Evolutionary conservation across 1,284 basidiomycete species (phyloP), one percentile per base, ranked within the genome.

Genomic region (Puccinia coronata): DNA sequence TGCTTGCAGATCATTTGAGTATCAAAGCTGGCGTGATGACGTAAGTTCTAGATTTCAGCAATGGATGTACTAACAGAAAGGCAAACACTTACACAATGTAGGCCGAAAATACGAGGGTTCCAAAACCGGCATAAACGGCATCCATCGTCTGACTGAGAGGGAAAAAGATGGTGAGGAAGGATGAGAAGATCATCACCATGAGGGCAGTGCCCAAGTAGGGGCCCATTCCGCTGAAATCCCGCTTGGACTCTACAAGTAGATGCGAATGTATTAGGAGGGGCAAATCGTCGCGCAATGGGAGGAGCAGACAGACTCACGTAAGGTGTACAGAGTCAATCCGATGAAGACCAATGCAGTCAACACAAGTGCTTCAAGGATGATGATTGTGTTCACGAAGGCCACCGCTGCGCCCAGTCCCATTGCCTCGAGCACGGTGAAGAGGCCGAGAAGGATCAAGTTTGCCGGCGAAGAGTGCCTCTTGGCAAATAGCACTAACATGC

Each of bases 1-100:
- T 80, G 67, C 41, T 80, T 71, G 69, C 78, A 80, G 41, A 80
- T 80, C 78, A 80, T 80, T 63, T 80, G 78, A 61, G 78, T 80
- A 34, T 80, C 78, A 80, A 72, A 80, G 1, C 78, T 80, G 39
- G 41, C 36, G 23, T 23, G 51, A 57, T n/a, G n/a, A 34, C 36
- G 6, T 34, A 23, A 18, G 14, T 36, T 41, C 23, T 16, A 47
- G 41, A 43, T 43, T 67, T 67, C n/a, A 67, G 63, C 47, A 43
- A 47, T 67, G 39, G 39, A 28, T 39, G 18, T 23, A 28, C 41
- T 12, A 25, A 75, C 16, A 9, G 8, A 31, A 31, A 61, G 16
- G 8, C 6, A 75, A 59, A 5, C 43, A 61, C 69, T 1, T 63
- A 80, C 78, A 80, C 59, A 39, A 80, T 72, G 41, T 80, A 80